Conservation (phyloP, 2,329 filamentous ascomycete genomes). For the Nigrospora sphaerica region DNA sequence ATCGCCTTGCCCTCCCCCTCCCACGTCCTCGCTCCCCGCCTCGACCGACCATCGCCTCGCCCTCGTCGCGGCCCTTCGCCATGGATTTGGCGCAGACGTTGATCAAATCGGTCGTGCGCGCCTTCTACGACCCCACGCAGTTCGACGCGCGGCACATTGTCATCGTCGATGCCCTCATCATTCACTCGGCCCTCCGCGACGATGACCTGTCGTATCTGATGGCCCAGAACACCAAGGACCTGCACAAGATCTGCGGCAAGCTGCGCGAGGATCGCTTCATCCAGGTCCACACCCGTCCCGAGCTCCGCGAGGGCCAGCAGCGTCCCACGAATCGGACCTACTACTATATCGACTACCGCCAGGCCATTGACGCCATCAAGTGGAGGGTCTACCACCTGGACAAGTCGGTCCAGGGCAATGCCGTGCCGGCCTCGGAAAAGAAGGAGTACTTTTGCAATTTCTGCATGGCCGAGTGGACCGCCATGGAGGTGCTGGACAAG, state of each 20-base stretch:
- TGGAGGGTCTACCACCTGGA: conserved; percentile 86
- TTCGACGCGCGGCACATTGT: conserved; percentile 64
- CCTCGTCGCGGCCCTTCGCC: not conserved
- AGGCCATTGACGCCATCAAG: conserved; percentile 93
- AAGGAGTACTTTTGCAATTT: conserved; percentile 84
- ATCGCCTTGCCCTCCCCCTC: no score
- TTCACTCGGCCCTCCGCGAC: conserved; percentile 72
- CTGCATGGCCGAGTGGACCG: conserved; percentile 82
- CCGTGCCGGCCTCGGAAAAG: conserved; percentile 73
- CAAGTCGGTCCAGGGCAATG: conserved; percentile 79
- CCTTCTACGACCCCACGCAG: conserved; percentile 65
- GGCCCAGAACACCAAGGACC: conserved; percentile 83
- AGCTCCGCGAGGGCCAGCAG: conserved; percentile 73
- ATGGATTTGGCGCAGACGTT: conserved; percentile 63
- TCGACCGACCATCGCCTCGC: no score
- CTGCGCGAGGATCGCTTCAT: conserved; percentile 83
- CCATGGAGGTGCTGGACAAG: conserved; percentile 80
- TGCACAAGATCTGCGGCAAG: conserved; percentile 81
- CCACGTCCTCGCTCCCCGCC: no score
- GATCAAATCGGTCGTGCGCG: conserved; percentile 74
- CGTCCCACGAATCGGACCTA: conserved; percentile 83
- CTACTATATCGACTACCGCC: conserved; percentile 94
- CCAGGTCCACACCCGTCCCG: conserved; percentile 68
- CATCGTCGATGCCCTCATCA: conserved; percentile 69
- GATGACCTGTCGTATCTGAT: conserved; percentile 83